phyloP scores from a whole-genome alignment of 2,329 filamentous ascomycete species.

The Cytospora chrysosperma region DNA sequence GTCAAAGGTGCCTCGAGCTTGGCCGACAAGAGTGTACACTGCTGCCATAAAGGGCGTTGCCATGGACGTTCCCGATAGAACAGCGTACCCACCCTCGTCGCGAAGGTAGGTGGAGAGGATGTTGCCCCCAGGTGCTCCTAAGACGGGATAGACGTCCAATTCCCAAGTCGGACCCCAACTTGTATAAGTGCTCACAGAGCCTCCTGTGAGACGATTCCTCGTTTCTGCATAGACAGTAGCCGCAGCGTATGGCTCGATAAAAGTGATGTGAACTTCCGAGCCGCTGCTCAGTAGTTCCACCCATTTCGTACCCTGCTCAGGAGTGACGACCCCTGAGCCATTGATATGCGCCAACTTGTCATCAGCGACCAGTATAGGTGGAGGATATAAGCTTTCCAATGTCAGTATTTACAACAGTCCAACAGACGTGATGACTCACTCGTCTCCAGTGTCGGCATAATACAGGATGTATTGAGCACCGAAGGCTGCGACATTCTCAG shows the following conservation, averaged over 20 bases:
- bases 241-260: slow-evolving; percentile 21
- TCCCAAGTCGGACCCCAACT: slow-evolving; percentile 62
- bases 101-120: slow-evolving; percentile 59
- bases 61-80: slow-evolving; percentile 61
- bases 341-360: slow-evolving; percentile 15
- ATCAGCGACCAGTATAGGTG: background rate
- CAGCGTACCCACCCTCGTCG: slow-evolving; percentile 47
- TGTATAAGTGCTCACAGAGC: slow-evolving; percentile 50
- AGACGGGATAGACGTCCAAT: slow-evolving; percentile 54
- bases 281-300: slow-evolving; percentile 28
- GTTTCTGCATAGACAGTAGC: slow-evolving; percentile 13
- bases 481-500: slow-evolving; percentile 39
- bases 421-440: background rate
- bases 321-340: slow-evolving; percentile 24
- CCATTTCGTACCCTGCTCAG: slow-evolving; percentile 29
- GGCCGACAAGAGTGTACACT: slow-evolving; percentile 18
- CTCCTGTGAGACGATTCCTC: slow-evolving; percentile 44
- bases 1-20: slow-evolving; percentile 10
- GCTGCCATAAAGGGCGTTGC: slow-evolving; percentile 47
- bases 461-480: slow-evolving; percentile 34
- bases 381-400: background rate
- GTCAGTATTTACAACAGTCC: background rate
- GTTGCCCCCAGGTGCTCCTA: slow-evolving; percentile 55
- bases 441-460: slow-evolving; percentile 15
- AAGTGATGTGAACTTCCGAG: slow-evolving; percentile 27